These are phyloP conservation scores for Albifimbria verrucaria DNA, from an alignment of 2,329 filamentous ascomycete species.

Conservation along the genomic window DNA sequence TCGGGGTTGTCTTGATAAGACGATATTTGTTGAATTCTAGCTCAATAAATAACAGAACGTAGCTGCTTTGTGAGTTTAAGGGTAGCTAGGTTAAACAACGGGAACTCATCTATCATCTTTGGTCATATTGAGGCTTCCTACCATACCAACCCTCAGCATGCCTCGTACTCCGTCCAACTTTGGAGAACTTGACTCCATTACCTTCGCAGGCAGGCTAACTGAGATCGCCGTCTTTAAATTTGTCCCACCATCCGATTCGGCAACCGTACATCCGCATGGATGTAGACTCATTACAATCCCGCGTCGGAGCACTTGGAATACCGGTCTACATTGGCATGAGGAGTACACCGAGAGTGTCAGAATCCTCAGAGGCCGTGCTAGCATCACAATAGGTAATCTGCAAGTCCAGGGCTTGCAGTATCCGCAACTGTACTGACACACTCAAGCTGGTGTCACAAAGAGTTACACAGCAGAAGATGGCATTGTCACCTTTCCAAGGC, in stretches of 20 bases:
- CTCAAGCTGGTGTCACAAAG: not conserved
- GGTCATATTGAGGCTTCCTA: too few species aligned
- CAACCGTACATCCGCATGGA: not conserved
- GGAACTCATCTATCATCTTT: too few species aligned
- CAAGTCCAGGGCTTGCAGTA: too few species aligned
- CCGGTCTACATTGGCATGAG: conserved; percentile 2
- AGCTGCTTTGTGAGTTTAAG: too few species aligned
- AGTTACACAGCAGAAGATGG: not conserved
- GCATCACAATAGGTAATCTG: not conserved
- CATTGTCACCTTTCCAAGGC: not conserved
- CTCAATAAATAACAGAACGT: too few species aligned
- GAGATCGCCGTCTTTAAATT: not conserved
- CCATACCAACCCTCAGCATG: too few species aligned
- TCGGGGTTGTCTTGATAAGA: too few species aligned
- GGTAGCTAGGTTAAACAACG: too few species aligned
- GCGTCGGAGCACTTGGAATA: not conserved
- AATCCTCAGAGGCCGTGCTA: not conserved
- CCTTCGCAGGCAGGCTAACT: not conserved
- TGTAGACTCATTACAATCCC: conserved; percentile 1
- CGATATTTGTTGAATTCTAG: too few species aligned
- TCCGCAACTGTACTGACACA: not conserved
- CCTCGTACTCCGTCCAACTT: not conserved
- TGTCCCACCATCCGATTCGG: not conserved
- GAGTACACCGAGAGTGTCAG: not conserved
- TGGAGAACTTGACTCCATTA: not conserved